These are phyloP conservation scores for Radiomyces spectabilis DNA, from an alignment of 192 early-diverging fungal genomes.

Conservation along the genomic window DNA sequence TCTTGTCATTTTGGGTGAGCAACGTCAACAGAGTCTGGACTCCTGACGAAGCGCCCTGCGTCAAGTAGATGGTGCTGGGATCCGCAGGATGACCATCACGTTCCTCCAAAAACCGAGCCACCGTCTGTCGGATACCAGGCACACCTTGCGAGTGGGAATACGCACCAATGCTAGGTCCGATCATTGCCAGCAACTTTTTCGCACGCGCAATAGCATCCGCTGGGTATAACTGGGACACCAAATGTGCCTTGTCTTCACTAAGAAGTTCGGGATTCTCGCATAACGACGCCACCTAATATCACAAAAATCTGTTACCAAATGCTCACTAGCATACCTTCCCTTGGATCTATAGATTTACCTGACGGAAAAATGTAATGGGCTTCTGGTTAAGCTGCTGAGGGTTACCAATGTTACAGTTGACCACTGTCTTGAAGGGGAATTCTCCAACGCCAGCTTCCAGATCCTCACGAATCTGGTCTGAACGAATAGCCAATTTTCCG, in stretches of 20 bases:
- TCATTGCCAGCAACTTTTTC: conserved; percentile 54
- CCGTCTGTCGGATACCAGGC: conserved; percentile 66
- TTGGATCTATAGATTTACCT: conserved; percentile 51
- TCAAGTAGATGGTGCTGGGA: conserved; percentile 80
- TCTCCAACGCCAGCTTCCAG: conserved; percentile 33
- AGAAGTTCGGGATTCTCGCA: conserved; percentile 84
- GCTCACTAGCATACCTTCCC: not conserved
- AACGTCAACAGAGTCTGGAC: conserved; percentile 88
- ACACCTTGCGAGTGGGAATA: conserved; percentile 96
- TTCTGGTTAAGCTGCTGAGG: conserved; percentile 85
- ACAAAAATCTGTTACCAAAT: not conserved
- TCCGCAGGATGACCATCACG: conserved; percentile 85
- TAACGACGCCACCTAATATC: conserved; percentile 68
- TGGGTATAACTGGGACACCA: conserved; percentile 63
- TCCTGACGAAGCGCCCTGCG: conserved; percentile 87
- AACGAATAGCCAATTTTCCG: conserved; percentile 88
- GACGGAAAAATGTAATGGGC: conserved; percentile 96
- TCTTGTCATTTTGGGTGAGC: conserved; percentile 63
- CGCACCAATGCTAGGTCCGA: conserved; percentile 74
- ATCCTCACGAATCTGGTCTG: conserved; percentile 67
- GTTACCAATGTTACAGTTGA: conserved; percentile 88
- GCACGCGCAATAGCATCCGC: conserved; percentile 82
- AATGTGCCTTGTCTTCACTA: conserved; percentile 43
- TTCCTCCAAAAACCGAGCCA: conserved; percentile 83
- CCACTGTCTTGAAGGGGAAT: conserved; percentile 67